These are phyloP conservation scores for Plasmodium falciparum DNA, from an alignment of 169 alveolate genomes.

Conservation along the genomic window DNA sequence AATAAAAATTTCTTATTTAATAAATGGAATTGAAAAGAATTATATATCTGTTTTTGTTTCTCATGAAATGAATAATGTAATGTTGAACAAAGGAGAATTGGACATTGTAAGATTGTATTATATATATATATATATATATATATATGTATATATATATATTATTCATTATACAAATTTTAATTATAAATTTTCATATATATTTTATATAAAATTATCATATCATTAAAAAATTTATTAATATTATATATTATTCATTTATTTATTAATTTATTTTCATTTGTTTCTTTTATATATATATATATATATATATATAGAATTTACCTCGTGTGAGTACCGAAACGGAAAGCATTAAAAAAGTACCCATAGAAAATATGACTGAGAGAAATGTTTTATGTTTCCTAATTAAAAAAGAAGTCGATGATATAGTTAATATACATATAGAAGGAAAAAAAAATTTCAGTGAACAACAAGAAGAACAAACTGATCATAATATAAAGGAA, in stretches of 20 bases:
- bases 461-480: constrained; percentile 6
- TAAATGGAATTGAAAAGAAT: constrained; percentile 69
- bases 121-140: neutral
- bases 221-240: no score
- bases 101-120: constrained; percentile 45
- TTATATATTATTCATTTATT: neutral
- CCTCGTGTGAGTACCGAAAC: constrained; percentile 72
- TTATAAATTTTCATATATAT: no score
- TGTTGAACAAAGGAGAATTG: constrained; percentile 43
- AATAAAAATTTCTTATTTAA: constrained; percentile 59
- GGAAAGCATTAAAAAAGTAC: constrained; percentile 52
- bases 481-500: constrained; percentile 9
- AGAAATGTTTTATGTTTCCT: constrained; percentile 60
- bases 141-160: neutral
- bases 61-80: constrained; percentile 64
- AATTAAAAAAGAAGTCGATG: constrained; percentile 37
- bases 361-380: constrained; percentile 65
- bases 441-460: constrained; percentile 20
- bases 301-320: constrained; percentile 21
- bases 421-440: constrained; percentile 37
- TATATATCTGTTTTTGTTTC: constrained; percentile 68
- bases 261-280: constrained; percentile 1
- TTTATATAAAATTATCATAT: no score
- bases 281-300: neutral
- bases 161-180: no score